Evolutionary conservation across 371 early-diverging fungal species (phyloP).

Genomic region (Umbelopsis sp.): DNA sequence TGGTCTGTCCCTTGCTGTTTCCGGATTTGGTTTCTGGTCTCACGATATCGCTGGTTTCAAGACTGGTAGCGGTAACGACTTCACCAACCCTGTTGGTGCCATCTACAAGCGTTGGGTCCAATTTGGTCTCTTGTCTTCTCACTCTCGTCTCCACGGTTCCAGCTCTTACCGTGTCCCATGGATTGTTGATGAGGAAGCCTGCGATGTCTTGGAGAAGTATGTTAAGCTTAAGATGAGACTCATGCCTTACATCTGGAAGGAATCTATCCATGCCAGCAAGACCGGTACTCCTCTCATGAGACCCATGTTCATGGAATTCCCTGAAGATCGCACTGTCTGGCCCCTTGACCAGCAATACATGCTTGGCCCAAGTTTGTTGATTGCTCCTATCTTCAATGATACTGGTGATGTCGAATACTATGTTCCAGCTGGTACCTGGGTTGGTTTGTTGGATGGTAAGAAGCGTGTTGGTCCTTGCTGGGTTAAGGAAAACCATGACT

Average conservation of each 20-base stretch:
- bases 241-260: conserved; percentile 26
- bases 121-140: conserved; percentile 27
- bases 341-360: conserved; percentile 42
- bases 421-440: conserved; percentile 4
- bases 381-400: conserved; percentile 43
- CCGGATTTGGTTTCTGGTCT: conserved; percentile 31
- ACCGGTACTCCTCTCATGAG: conserved; percentile 53
- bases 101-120: conserved; percentile 31
- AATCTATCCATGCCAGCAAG: conserved; percentile 26
- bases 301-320: conserved; percentile 52
- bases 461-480: conserved; percentile 11
- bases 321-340: conserved; percentile 36
- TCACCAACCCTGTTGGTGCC: conserved; percentile 20
- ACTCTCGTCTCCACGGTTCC: conserved; percentile 31
- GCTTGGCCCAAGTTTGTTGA: conserved; percentile 41
- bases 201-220: conserved; percentile 22
- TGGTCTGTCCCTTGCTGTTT: conserved; percentile 27
- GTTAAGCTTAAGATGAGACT: conserved; percentile 26
- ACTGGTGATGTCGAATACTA: conserved; percentile 17
- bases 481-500: conserved; percentile 13
- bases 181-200: conserved; percentile 26
- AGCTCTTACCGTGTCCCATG: conserved; percentile 27
- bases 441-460: conserved; percentile 16
- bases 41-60: conserved; percentile 31
- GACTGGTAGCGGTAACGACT: conserved; percentile 28